These are phyloP conservation scores for Westerdykella ornata DNA, from an alignment of 2,329 filamentous ascomycete genomes.

Conservation along the genomic window DNA sequence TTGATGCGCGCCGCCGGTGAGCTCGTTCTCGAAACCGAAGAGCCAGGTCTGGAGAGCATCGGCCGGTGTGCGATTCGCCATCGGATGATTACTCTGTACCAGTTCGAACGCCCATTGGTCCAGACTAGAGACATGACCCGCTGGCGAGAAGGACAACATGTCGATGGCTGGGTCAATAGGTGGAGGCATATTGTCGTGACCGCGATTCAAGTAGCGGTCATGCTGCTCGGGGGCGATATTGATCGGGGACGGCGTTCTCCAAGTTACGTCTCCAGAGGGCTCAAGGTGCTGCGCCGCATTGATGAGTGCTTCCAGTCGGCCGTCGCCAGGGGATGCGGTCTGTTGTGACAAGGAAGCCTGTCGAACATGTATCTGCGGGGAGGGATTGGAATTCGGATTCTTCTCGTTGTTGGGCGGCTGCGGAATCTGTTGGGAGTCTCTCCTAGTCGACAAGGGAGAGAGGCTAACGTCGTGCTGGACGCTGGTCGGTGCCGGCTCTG, in stretches of 20 bases:
- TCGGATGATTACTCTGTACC: slow-evolving; percentile 32
- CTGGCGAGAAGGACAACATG: slow-evolving; percentile 30
- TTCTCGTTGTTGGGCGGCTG: slow-evolving; percentile 15
- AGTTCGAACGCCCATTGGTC: slow-evolving; percentile 36
- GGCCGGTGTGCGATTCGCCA: slow-evolving; percentile 32
- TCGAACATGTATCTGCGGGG: slow-evolving; percentile 12
- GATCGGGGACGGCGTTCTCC: slow-evolving; percentile 32
- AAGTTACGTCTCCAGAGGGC: slow-evolving; percentile 27
- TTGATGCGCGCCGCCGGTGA: slow-evolving; percentile 24
- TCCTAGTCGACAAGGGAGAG: slow-evolving; percentile 22
- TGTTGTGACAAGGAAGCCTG: slow-evolving; percentile 11
- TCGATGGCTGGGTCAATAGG: slow-evolving; percentile 36
- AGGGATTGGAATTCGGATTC: slow-evolving; percentile 11
- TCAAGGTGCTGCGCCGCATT: slow-evolving; percentile 35
- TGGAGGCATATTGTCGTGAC: slow-evolving; percentile 29
- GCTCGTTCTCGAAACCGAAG: slow-evolving; percentile 29
- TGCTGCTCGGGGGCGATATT: slow-evolving; percentile 18
- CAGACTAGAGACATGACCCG: slow-evolving; percentile 30
- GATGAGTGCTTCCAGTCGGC: slow-evolving; percentile 34
- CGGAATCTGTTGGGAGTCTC: slow-evolving; percentile 19
- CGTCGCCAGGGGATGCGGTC: slow-evolving; percentile 25
- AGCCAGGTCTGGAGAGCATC: slow-evolving; percentile 35
- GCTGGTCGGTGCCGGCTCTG: slow-evolving; percentile 14
- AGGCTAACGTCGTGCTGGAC: slow-evolving; percentile 21
- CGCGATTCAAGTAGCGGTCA: slow-evolving; percentile 18